Evolutionary conservation across 768 basidiomycete genomes (phyloP).

Genomic region (Tylopilus intermedius): DNA sequence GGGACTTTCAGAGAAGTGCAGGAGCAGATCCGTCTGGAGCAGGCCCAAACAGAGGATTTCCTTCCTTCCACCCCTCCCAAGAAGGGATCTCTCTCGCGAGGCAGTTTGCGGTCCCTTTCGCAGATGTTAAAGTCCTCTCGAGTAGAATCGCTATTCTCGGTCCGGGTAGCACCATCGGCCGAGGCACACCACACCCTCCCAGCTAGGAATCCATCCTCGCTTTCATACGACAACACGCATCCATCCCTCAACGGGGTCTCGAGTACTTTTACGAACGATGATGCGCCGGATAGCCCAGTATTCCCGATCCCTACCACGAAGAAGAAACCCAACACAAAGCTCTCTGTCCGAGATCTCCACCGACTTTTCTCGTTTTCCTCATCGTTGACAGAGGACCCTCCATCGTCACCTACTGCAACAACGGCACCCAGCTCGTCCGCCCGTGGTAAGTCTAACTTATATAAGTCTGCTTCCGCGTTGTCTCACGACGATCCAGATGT

Average conservation of each 20-base stretch:
- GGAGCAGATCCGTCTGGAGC: slow-evolving; percentile 18
- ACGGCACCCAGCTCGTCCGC: neutral
- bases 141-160: slow-evolving; percentile 17
- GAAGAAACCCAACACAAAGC: slow-evolving; percentile 22
- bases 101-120: slow-evolving; percentile 31
- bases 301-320: slow-evolving; percentile 35
- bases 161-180: slow-evolving; percentile 23
- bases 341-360: slow-evolving; percentile 36
- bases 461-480: slow-evolving; percentile 10
- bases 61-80: slow-evolving; percentile 17
- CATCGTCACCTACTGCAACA: slow-evolving; percentile 1
- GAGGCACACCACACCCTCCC: slow-evolving; percentile 9
- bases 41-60: slow-evolving; percentile 11
- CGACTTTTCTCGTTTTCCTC: slow-evolving; percentile 30
- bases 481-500: slow-evolving; percentile 17
- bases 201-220: slow-evolving; percentile 7
- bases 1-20: slow-evolving; percentile 26
- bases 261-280: slow-evolving; percentile 10
- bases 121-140: slow-evolving; percentile 28
- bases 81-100: slow-evolving; percentile 25
- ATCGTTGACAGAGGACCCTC: slow-evolving; percentile 13
- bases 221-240: slow-evolving; percentile 25
- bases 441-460: neutral
- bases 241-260: slow-evolving; percentile 16
- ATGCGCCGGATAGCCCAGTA: slow-evolving; percentile 19